Conservation (phyloP, 495 filamentous ascomycete species). For the Annulohypoxylon nitens region DNA sequence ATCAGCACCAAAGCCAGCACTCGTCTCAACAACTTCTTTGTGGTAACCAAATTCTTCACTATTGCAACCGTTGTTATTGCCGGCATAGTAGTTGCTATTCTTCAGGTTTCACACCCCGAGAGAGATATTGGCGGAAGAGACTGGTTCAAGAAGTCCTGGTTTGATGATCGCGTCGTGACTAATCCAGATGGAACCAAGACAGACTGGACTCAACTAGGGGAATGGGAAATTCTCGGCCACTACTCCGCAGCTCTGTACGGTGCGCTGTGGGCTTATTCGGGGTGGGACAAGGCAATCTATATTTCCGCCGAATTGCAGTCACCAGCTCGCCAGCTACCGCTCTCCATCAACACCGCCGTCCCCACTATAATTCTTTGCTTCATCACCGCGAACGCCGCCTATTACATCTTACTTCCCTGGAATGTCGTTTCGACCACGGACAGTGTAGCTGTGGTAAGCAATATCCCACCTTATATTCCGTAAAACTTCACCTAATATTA, state of each 20-base stretch:
- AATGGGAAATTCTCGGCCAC: conserved; percentile 67
- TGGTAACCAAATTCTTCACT: conserved; percentile 63
- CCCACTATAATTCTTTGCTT: conserved; percentile 69
- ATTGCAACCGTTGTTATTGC: conserved; percentile 63
- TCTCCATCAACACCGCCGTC: conserved; percentile 67
- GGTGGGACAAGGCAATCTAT: conserved; percentile 72
- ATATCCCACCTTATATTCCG: not conserved
- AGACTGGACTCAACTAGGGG: conserved; percentile 60
- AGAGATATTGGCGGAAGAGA: conserved; percentile 60
- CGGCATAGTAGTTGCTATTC: conserved; percentile 59
- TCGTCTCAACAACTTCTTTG: conserved; percentile 67
- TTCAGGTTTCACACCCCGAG: conserved; percentile 52
- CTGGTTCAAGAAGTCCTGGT: conserved; percentile 67
- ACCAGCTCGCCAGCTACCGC: conserved; percentile 66
- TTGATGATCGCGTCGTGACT: conserved; percentile 57
- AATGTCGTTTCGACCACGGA: conserved; percentile 64
- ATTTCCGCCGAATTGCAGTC: conserved; percentile 65
- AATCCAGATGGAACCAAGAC: conserved; percentile 62
- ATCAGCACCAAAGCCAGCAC: conserved; percentile 69
- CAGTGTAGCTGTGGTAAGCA: conserved; percentile 67
- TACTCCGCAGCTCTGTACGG: conserved; percentile 67
- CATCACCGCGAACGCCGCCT: conserved; percentile 65
- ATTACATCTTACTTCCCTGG: conserved; percentile 70
- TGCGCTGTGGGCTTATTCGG: conserved; percentile 69
- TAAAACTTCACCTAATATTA: not conserved